Evolutionary conservation across 768 basidiomycete genomes (phyloP).

Genomic region (Termitomyces sp.): DNA sequence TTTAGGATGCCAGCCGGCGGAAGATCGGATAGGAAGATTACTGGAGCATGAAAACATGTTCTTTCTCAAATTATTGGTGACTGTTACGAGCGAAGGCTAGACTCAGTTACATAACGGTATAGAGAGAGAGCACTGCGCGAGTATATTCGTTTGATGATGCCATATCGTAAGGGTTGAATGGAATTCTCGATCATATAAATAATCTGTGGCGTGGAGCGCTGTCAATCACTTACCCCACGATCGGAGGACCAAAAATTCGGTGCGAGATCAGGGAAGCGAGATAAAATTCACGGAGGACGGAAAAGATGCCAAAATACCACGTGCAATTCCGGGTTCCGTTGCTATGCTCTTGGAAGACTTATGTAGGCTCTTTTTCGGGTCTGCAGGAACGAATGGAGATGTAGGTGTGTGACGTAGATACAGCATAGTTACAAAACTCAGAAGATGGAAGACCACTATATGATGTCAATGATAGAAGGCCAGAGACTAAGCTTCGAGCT

Average conservation of each 20-base stretch:
- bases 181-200: not conserved
- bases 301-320: not conserved
- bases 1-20: not conserved
- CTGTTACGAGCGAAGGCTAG: not conserved
- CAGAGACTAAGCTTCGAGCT: constrained; percentile 26
- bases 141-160: not conserved
- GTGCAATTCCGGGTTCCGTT: constrained; percentile 4
- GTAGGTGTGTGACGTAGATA: constrained; percentile 1
- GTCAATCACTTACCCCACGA: constrained; percentile 2
- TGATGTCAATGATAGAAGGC: constrained; percentile 42
- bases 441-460: constrained; percentile 16
- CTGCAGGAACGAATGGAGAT: constrained; percentile 1
- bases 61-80: not conserved
- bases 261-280: constrained; percentile 1
- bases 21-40: not conserved
- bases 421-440: not conserved
- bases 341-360: not conserved
- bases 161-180: not conserved
- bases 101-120: not conserved
- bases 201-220: not conserved
- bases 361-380: not conserved
- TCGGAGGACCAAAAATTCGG: constrained; percentile 1
- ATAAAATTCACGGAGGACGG: not conserved
- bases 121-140: not conserved
- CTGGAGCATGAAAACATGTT: not conserved